Percentiles rank a stretch among this genome's conserved stretches.
These are phyloP conservation scores for Psidium guajava DNA, from an alignment of 345 rosid species.

Conservation along the genomic window DNA sequence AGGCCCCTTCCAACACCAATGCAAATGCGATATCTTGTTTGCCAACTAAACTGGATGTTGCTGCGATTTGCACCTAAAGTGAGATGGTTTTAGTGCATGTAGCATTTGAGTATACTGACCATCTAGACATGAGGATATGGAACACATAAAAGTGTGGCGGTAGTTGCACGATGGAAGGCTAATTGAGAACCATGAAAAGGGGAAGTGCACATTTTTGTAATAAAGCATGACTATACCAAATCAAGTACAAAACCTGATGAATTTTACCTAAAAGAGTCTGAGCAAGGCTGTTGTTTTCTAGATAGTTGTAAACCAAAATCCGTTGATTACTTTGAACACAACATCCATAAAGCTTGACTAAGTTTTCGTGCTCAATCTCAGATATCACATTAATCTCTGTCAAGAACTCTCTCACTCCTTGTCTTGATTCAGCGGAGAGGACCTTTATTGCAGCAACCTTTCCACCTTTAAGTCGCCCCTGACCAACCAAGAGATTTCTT, in stretches of 20 bases:
- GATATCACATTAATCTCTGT: conserved; percentile 82
- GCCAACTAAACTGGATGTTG: conserved; percentile 70
- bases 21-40: conserved; percentile 52
- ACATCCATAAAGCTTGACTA: conserved; percentile 87
- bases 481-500: conserved; percentile 11
- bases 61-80: conserved; percentile 23
- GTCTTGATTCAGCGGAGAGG: conserved; percentile 87
- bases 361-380: conserved; percentile 65
- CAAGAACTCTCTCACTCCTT: conserved; percentile 76
- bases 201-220: not conserved
- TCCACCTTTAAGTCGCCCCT: conserved; percentile 84
- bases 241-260: not conserved
- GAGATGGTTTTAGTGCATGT: not conserved
- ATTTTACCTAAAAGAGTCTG: conserved; percentile 73
- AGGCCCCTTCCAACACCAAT: conserved; percentile 79
- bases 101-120: not conserved
- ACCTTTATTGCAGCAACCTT: conserved; percentile 79
- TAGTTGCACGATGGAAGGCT: not conserved
- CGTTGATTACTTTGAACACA: conserved; percentile 71
- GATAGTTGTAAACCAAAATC: conserved; percentile 82
- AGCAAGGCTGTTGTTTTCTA: conserved; percentile 85
- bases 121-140: not conserved
- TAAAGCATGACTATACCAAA: not conserved
- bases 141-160: not conserved
- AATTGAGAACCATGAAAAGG: not conserved